Percentiles rank a stretch among this genome's conserved stretches.
Evolutionary conservation across 257 asterid species (phyloP).

Genomic region (Avicennia marina): DNA sequence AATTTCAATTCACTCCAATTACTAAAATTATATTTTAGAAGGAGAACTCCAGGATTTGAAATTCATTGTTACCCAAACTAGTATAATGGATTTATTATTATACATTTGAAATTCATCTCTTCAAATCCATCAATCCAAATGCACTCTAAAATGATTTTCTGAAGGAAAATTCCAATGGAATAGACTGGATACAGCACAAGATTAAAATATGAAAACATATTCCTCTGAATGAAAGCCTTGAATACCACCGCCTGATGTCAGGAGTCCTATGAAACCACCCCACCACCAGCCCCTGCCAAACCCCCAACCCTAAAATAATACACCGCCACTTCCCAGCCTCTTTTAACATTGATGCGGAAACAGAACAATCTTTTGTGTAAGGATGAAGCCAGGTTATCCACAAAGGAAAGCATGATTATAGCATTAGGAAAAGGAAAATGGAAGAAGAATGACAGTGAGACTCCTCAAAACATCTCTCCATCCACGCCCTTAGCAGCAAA

Average conservation of each 20-base stretch:
- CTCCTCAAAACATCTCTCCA: background rate
- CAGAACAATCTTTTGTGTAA: background rate
- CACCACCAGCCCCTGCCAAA: background rate
- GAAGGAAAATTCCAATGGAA: too few relatives aligned
- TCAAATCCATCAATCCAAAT: too few relatives aligned
- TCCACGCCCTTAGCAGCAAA: background rate
- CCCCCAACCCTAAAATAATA: background rate
- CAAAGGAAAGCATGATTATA: background rate
- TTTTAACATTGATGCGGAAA: too few relatives aligned
- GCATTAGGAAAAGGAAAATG: slow-evolving; percentile 1
- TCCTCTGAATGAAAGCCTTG: background rate
- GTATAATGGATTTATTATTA: too few relatives aligned
- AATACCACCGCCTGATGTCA: background rate
- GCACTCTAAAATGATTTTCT: too few relatives aligned
- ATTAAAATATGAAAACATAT: background rate
- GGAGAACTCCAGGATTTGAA: too few relatives aligned
- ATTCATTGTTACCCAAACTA: too few relatives aligned
- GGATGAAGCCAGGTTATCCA: slow-evolving; percentile 1
- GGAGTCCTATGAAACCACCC: background rate
- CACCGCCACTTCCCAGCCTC: background rate
- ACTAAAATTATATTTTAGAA: too few relatives aligned
- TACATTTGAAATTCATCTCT: too few relatives aligned
- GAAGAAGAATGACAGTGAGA: slow-evolving; percentile 7
- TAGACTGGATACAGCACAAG: background rate
- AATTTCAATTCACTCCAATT: too few relatives aligned